phyloP scores from a whole-genome alignment of 352 stramenopile species.

The Phytophthora sp. region DNA sequence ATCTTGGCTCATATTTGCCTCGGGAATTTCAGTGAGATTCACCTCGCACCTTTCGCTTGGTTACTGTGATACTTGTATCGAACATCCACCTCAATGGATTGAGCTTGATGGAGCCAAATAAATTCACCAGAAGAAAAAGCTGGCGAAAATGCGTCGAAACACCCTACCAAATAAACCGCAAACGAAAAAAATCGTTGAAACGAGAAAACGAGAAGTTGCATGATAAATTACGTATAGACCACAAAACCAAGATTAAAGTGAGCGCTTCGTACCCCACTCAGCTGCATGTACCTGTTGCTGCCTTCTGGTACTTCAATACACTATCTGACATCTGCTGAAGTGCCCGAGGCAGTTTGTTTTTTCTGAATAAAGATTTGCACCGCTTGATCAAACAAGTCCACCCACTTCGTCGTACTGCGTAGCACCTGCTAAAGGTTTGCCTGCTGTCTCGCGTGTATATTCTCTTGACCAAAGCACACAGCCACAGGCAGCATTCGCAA shows the following conservation, averaged over 20 bases:
- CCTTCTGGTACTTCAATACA: constrained; percentile 7
- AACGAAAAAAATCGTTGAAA: too few species aligned
- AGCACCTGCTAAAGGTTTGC: constrained; percentile 46
- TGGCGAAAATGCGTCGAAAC: too few species aligned
- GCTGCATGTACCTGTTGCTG: constrained; percentile 5
- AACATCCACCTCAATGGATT: too few species aligned
- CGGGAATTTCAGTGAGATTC: background rate
- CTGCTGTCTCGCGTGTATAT: constrained; percentile 67
- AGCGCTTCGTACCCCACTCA: constrained; percentile 11
- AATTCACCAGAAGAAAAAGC: too few species aligned
- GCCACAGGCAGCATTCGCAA: constrained; percentile 50
- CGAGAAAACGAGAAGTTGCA: constrained; percentile 21
- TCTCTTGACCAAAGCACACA: constrained; percentile 69
- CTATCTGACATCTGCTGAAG: constrained; percentile 13
- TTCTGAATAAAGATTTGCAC: constrained; percentile 25
- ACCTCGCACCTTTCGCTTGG: too few species aligned
- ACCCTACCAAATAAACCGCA: too few species aligned
- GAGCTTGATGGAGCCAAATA: too few species aligned
- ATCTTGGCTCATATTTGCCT: constrained; percentile 1
- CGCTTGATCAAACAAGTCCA: constrained; percentile 47
- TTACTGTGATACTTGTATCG: too few species aligned
- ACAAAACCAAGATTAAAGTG: constrained; percentile 31
- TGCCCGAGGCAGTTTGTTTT: constrained; percentile 11
- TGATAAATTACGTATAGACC: constrained; percentile 45
- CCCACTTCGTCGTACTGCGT: constrained; percentile 36